phyloP scores from a whole-genome alignment of 768 basidiomycete species.

The Dacryopinax primogenitus region DNA sequence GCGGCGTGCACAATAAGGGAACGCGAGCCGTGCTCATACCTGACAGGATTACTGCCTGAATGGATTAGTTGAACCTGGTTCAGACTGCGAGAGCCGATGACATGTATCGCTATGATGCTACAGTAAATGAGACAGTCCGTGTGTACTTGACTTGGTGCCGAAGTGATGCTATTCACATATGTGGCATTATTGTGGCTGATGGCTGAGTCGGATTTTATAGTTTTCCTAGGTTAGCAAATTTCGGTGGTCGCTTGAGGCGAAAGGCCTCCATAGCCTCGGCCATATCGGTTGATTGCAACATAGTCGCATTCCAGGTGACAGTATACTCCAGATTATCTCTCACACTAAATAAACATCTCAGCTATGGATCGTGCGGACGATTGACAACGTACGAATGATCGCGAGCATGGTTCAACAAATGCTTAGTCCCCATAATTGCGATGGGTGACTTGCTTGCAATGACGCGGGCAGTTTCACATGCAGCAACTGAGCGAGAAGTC shows the following conservation, averaged over 20 bases:
- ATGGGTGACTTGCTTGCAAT: conserved; percentile 71
- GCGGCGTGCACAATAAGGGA: too few relatives aligned
- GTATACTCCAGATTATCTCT: conserved; percentile 45
- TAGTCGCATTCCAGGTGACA: conserved; percentile 42
- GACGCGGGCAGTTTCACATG: conserved; percentile 48
- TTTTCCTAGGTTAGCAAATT: conserved; percentile 21
- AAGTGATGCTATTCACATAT: not conserved
- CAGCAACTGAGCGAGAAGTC: conserved; percentile 28
- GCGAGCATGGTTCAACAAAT: conserved; percentile 37
- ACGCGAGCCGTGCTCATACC: too few relatives aligned
- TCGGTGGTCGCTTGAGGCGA: conserved; percentile 16
- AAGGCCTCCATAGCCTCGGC: conserved; percentile 20
- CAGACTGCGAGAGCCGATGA: not conserved
- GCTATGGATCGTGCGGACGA: conserved; percentile 36
- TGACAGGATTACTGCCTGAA: too few relatives aligned
- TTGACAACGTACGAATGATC: too few relatives aligned
- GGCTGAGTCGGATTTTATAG: too few relatives aligned
- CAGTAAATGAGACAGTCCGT: not conserved
- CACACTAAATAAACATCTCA: conserved; percentile 39
- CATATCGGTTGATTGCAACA: conserved; percentile 36
- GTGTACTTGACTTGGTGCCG: not conserved
- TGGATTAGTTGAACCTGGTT: not conserved
- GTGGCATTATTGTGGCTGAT: not conserved
- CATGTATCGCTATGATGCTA: not conserved
- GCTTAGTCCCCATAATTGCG: conserved; percentile 65